Base-by-base conservation (phyloP, 345 rosid species). In the Rhodamnia argentea region DNA sequence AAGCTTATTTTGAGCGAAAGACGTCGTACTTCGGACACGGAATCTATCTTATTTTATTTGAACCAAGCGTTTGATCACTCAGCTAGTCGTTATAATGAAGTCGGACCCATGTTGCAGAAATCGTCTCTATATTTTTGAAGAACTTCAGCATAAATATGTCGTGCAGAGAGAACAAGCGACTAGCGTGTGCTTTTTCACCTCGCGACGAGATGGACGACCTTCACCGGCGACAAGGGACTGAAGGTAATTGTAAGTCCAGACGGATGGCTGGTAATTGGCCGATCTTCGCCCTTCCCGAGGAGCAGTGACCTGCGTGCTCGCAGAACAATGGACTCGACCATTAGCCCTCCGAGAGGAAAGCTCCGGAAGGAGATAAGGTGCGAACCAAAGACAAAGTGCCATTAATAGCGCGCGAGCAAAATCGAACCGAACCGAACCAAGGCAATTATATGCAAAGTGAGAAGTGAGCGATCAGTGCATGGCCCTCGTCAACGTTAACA, bases 231-330 rank as follows among this genome's bases (percentile, higher is more conserved):
- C 81, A 0, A 88, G 54, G 26, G 89, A 78, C 86, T 83, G 83
- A 83, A 86, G 54, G 50, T 83, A 78, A 47, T 60, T 78, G 89
- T 59, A 84, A 78, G 54, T 88, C 89, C 89, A 85, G 42, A 13
- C 29, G 0, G 86, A 83, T 11, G 86, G 84, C 57, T 83, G 84
- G 75, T 75, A 85, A 51, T 86, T 83, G 50, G 87, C 86, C 29
- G 89, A 83, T 27, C 84, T 23, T 83, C 86, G 85, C 5, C 52
- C 32, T 57, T 37, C 47, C 5, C 37, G 81, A 37, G 47, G 13
- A 37, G 37, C 81, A 70, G 47, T 37, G 47, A 70, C 24, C 81
- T 37, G 81, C 81, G 81, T 70, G 81, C 81, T 37, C 26, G 81
- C 81, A 0, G 47, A 70, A 70, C 47, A 70, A 70, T 1, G 47